Conservation (phyloP, 78 protist species). For the slime mould (Dictyostelium discoideum) region dicty_2.7 NC_007089.4:941001-941500, state of each 20-base stretch:
- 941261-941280: background rate
- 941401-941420: background rate
- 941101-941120: background rate
- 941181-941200: background rate
- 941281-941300: constrained; percentile 29
- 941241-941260: background rate
- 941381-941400: background rate
- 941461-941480: background rate
- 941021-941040: background rate
- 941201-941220: background rate
- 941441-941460: background rate
- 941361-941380: background rate
- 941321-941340: constrained; percentile 49
- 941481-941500: constrained; percentile 17
- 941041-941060: constrained; percentile 14
- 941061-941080: background rate
- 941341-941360: background rate
- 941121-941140: background rate
- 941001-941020: background rate
- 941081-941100: background rate
- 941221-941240: background rate
- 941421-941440: background rate
- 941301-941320: constrained; percentile 33
- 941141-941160: background rate
- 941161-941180: background rate